Base-by-base conservation (phyloP, 2,329 filamentous ascomycete species). In the Myriosclerotinia curreyana region DNA sequence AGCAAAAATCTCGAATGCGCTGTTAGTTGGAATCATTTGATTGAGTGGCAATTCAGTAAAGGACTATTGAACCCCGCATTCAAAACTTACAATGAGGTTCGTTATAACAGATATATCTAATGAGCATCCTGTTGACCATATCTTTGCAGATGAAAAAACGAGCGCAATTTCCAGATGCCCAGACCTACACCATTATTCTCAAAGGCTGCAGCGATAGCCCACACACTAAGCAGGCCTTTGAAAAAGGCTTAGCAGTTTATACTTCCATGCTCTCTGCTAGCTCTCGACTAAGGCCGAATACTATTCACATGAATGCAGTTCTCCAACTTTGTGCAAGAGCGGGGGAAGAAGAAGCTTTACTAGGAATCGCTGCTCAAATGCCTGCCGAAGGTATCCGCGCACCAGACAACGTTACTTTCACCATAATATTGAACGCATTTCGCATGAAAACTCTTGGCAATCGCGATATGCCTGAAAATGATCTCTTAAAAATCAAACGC, bases 1-100 rank as follows among this genome's bases (percentile, higher is more conserved):
- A 92, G 87, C 75, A 85, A 82, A 69, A 76, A 80, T 0, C 80
- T 83, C 68, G 79, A 86, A 65, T 86, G 89, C 68, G 79, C 84
- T 5, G 92, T 96, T 65, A 87, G 89, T 65, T 99, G 94, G 93
- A 98, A 98, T 76, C 85, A 90, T 73, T 76, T 96, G 52, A 87
- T 99, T 64, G 83, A 88, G 64, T 86, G 92, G 75, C 80, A 85
- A 67, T 78, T 97, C 75, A 77, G 82, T 50, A 79, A 85, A 31
- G 80, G 84, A 50, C 81, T 82, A 60, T 76, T 92, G 42, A 81
- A 82, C 66, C 78, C 80, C 25, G 93, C 90, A 22, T 77, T 96
- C 64, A 92, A 90, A 77, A 80, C 92, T n/a, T 97, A 87, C 78
- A 96, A 97, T 75, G 94, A 98, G 76, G 89, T 90, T 75, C 67